Conservation (phyloP, 768 basidiomycete species). For the Rhizopogon salebrosus region DNA sequence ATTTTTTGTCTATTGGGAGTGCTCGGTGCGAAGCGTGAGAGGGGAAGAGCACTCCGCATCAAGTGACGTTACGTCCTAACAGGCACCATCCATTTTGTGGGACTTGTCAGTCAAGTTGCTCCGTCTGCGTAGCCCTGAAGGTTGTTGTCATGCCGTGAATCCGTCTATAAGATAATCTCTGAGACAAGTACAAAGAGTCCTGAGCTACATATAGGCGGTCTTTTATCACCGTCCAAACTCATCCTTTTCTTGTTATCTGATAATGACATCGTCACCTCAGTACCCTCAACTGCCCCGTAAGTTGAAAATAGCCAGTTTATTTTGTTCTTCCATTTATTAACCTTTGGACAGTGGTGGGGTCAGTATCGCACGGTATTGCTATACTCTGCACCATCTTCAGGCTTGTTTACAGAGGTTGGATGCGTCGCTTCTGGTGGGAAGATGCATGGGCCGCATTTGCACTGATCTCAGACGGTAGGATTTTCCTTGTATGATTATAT, state of each 20-base stretch:
- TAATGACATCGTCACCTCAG: background rate
- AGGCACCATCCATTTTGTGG: background rate
- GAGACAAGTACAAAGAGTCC: background rate
- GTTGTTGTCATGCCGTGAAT: background rate
- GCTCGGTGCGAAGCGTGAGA: background rate
- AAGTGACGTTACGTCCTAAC: background rate
- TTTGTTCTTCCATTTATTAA: background rate
- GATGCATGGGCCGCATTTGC: slow-evolving; percentile 17
- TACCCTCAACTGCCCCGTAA: background rate
- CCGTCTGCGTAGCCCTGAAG: background rate
- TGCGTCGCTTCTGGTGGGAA: slow-evolving; percentile 20
- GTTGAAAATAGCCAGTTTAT: background rate
- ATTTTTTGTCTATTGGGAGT: background rate
- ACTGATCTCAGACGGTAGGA: slow-evolving; percentile 7
- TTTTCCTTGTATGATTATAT: background rate
- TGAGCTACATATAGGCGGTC: background rate
- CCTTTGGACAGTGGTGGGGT: slow-evolving; percentile 7
- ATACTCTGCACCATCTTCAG: slow-evolving; percentile 19
- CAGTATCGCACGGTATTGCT: slow-evolving; percentile 15
- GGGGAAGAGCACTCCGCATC: background rate
- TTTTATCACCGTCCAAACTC: background rate
- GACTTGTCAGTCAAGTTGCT: background rate
- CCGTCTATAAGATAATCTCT: background rate
- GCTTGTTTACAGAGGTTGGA: slow-evolving; percentile 16
- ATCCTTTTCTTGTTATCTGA: background rate